Conservation (phyloP, 108 stramenopile genomes). For the Nannochloropsis gaditana region DNA sequence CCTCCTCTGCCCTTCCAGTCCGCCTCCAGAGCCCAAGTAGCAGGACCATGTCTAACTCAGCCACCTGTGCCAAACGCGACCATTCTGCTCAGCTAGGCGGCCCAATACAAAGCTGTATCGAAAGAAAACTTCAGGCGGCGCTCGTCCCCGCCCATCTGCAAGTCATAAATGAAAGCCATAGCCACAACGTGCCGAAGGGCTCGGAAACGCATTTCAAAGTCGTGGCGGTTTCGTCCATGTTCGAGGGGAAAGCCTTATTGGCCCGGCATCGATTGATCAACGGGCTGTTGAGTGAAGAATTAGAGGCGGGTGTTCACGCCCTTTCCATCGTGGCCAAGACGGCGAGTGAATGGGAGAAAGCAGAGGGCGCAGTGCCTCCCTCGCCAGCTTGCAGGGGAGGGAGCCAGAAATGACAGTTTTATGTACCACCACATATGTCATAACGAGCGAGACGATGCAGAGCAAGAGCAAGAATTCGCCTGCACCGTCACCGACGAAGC, state of each 20-base stretch:
- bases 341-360: constrained; percentile 72
- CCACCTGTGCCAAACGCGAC: no score
- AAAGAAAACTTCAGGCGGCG: constrained; percentile 30
- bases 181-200: constrained; percentile 45
- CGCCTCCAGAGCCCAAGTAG: background rate
- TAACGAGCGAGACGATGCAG: no score
- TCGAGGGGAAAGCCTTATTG: constrained; percentile 59
- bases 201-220: constrained; percentile 94
- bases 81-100: background rate
- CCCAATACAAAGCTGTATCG: constrained; percentile 33
- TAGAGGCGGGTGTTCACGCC: constrained; percentile 85
- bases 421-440: no score
- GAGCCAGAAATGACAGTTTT: background rate
- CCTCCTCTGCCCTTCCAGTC: background rate
- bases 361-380: constrained; percentile 33
- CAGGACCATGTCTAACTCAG: background rate
- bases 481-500: no score
- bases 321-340: constrained; percentile 89
- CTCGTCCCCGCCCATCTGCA: constrained; percentile 36
- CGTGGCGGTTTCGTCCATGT: constrained; percentile 63
- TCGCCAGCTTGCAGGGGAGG: constrained; percentile 34
- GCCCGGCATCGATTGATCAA: constrained; percentile 81
- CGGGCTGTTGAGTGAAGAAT: constrained; percentile 61
- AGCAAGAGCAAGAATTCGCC: no score
- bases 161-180: constrained; percentile 49